These are phyloP conservation scores for Ogataea angusta DNA, from an alignment of 805 yeast genomes.

Conservation along the genomic window DNA sequence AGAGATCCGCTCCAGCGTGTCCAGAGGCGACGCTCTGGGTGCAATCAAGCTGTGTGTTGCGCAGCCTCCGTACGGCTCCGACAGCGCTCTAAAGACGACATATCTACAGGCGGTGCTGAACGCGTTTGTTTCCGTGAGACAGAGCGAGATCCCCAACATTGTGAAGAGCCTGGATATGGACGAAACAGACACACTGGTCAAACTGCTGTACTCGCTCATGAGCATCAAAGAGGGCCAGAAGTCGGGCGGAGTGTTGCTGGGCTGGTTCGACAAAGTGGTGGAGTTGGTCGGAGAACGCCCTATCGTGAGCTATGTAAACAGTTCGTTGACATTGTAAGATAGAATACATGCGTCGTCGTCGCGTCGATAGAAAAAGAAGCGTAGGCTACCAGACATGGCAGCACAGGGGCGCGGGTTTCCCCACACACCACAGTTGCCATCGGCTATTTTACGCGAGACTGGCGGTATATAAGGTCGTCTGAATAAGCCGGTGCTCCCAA, in stretches of 20 bases:
- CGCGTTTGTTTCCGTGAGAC: constrained; percentile 63
- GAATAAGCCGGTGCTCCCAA: no score
- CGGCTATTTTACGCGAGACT: constrained; percentile 10
- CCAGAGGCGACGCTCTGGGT: constrained; percentile 68
- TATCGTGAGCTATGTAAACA: constrained; percentile 73
- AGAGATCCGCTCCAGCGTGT: constrained; percentile 57
- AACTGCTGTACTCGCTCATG: constrained; percentile 87
- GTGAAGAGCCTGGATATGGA: constrained; percentile 57
- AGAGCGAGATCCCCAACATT: constrained; percentile 60
- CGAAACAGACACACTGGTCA: constrained; percentile 75
- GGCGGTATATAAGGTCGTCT: constrained; percentile 5
- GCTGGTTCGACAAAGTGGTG: constrained; percentile 90
- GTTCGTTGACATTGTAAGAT: constrained; percentile 7
- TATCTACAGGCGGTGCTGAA: constrained; percentile 62
- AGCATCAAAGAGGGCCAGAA: constrained; percentile 70
- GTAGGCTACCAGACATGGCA: not conserved
- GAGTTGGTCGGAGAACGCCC: constrained; percentile 86
- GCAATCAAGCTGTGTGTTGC: constrained; percentile 65
- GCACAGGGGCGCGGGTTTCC: not conserved
- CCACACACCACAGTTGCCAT: constrained; percentile 4
- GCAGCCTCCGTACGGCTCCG: constrained; percentile 82
- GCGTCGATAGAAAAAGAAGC: constrained; percentile 2
- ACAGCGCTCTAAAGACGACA: constrained; percentile 49
- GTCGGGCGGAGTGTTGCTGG: constrained; percentile 79
- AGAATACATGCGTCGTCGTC: constrained; percentile 6